Evolutionary conservation across 1,284 basidiomycete genomes (phyloP), one percentile per base, ranked within the genome.

Genomic region (Entoloma clypeatum): DNA sequence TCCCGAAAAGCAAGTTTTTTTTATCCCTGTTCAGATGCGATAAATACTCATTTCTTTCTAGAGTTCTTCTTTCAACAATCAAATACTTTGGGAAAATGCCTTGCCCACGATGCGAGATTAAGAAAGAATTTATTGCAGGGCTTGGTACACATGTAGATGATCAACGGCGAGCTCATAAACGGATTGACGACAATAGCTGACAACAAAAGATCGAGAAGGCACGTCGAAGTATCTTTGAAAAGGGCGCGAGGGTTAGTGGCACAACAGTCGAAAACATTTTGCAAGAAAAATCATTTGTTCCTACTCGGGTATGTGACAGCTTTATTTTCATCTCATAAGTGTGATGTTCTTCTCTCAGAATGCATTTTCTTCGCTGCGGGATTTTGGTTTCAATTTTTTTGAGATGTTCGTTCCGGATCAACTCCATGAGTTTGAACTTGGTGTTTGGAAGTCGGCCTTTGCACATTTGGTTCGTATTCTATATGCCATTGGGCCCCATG

Each of bases 1-100:
- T 47, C 67, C 64, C 2, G 65, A 69, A 45, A 66, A 63, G 65
- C 66, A 42, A 39, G 56, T 55, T 17, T 13, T 32, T 30, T 27
- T 25, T 19, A n/a, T 29, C 33, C 18, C 37, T 39, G 10, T 8
- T 21, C 40, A 33, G 9, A 31, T 33, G 10, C 13, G 13, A 24
- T 21, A 10, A 7, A 28, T 36, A 37, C 36, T 38, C 26, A 22
- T 25, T 27, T 16, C 7, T n/a, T 32, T 13, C 17, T 36, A 66
- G 63, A 41, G 45, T 57, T 14, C 39, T 65, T 2, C 30, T 65
- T 3, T 54, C 58, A 0, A 55, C 53, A 7, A 52, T 66, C 3
- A 49, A 50, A 13, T 46, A 58, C 35, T 40, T 54, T 7, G 57
- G 57, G 1, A 21, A 42, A 5, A 60, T 45, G 35, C 58, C 54